Evolutionary conservation across 1,284 basidiomycete genomes (phyloP).

Genomic region (Heterobasidion annosum): DNA sequence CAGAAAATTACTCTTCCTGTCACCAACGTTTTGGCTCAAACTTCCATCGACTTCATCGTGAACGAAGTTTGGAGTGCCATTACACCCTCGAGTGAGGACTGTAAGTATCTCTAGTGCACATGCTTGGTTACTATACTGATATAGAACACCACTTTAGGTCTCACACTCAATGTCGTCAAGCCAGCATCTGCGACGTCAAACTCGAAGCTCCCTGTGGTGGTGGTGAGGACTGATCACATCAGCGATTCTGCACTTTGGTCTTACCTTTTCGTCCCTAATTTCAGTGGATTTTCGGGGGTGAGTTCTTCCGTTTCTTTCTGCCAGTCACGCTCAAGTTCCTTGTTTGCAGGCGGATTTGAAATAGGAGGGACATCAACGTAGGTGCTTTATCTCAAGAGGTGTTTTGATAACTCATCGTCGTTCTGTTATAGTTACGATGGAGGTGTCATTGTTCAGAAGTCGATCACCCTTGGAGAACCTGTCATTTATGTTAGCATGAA

Average conservation of each 20-base stretch:
- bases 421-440: conserved; percentile 16
- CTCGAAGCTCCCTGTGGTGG: conserved; percentile 22
- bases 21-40: not conserved
- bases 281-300: conserved; percentile 19
- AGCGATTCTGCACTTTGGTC: not conserved
- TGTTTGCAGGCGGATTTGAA: conserved; percentile 17
- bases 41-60: not conserved
- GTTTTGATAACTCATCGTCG: not conserved
- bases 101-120: conserved; percentile 4
- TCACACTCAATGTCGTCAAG: conserved; percentile 25
- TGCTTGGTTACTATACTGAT: not conserved
- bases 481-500: conserved; percentile 20
- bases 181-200: not conserved
- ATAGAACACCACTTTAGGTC: conserved; percentile 14
- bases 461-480: conserved; percentile 13
- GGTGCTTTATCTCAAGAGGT: not conserved
- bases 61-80: conserved; percentile 1
- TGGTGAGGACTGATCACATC: conserved; percentile 12
- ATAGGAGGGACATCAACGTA: conserved; percentile 16
- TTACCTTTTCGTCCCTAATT: not conserved
- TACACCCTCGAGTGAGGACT: conserved; percentile 12
- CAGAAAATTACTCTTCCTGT: conserved; percentile 13
- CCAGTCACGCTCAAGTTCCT: not conserved
- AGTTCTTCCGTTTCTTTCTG: not conserved
- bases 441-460: conserved; percentile 9